Conservation (phyloP, 805 yeast genomes). For the Naumovozyma dairenensis region DNA sequence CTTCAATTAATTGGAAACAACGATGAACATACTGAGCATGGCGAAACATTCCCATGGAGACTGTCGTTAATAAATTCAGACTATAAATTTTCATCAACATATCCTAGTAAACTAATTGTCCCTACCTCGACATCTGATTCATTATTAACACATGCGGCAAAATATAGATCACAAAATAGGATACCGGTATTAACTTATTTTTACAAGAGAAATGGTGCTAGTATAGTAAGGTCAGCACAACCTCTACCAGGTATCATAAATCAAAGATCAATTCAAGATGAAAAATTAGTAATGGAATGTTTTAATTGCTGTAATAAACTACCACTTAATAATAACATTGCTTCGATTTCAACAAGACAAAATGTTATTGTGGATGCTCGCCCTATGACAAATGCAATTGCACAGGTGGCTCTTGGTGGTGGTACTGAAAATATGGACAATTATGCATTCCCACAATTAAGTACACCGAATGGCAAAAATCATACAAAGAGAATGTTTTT, state of each 20-base stretch:
- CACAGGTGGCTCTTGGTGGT: conserved; percentile 96
- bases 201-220: conserved; percentile 57
- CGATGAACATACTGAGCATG: background rate
- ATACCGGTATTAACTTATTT: conserved; percentile 76
- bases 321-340: background rate
- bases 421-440: conserved; percentile 91
- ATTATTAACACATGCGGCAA: conserved; percentile 71
- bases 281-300: conserved; percentile 63
- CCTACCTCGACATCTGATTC: conserved; percentile 77
- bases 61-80: conserved; percentile 51
- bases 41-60: conserved; percentile 70
- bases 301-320: conserved; percentile 47
- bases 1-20: conserved; percentile 26
- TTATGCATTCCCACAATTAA: conserved; percentile 58
- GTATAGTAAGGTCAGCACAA: conserved; percentile 84
- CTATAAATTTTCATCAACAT: conserved; percentile 62
- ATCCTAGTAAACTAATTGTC: conserved; percentile 58
- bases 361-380: conserved; percentile 84
- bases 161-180: conserved; percentile 75
- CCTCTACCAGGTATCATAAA: conserved; percentile 88
- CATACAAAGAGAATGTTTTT: conserved; percentile 53
- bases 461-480: conserved; percentile 36
- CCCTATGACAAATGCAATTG: conserved; percentile 90
- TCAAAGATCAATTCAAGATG: conserved; percentile 85
- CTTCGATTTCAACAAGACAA: conserved; percentile 21